Conservation (phyloP, 75 land plant species). For the Selaginella tamariscina region DNA sequence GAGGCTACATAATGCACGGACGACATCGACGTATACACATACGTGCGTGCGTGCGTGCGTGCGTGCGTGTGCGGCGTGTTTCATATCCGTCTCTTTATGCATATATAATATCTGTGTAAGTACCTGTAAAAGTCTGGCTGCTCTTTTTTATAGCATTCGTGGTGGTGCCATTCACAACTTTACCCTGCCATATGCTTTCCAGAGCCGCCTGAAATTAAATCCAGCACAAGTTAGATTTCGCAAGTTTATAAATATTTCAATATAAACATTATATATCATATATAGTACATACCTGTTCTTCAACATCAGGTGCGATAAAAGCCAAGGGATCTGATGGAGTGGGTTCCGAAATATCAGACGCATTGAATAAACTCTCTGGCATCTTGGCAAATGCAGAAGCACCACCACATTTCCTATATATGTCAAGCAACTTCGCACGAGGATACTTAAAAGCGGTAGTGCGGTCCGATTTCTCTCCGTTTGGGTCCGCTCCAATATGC, state of each 20-base stretch:
- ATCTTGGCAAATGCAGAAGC: not conserved
- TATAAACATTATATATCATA: too few relatives aligned
- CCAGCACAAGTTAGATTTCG: not conserved
- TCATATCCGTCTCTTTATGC: not conserved
- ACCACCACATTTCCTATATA: not conserved
- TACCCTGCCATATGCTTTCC: not conserved
- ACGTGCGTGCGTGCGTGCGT: too few relatives aligned
- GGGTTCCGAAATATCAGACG: not conserved
- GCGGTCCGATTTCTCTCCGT: not conserved
- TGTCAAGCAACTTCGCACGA: not conserved
- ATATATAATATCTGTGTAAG: not conserved
- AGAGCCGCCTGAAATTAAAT: not conserved
- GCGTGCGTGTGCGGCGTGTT: too few relatives aligned
- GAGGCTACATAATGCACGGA: too few relatives aligned
- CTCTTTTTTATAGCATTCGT: not conserved
- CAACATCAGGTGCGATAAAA: not conserved
- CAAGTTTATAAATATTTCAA: not conserved
- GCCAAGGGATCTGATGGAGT: not conserved
- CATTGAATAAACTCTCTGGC: not conserved
- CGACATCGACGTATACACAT: too few relatives aligned
- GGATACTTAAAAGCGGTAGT: not conserved
- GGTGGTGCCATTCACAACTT: not conserved
- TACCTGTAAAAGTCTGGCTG: too few relatives aligned
- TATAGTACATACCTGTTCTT: not conserved
- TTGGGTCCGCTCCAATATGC: not conserved